These are phyloP conservation scores for Cladophialophora bantiana DNA, from an alignment of 2,329 filamentous ascomycete species.

Conservation along the genomic window DNA sequence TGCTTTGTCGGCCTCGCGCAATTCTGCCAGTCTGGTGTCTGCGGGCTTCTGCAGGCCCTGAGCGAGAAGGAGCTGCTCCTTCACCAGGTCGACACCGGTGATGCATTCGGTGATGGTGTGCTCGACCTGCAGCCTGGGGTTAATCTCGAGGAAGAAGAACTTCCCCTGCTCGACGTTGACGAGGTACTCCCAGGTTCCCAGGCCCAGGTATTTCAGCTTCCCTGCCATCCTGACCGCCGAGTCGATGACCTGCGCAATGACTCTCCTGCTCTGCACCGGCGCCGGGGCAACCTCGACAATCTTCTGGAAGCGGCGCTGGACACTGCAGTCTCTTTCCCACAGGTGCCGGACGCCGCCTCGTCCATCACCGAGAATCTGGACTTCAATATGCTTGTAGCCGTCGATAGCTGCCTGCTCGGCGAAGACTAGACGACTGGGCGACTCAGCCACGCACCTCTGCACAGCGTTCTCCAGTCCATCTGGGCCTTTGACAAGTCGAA, in stretches of 20 bases:
- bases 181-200: conserved; percentile 72
- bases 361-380: conserved; percentile 67
- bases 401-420: conserved; percentile 68
- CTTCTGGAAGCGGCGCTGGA: conserved; percentile 68
- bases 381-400: conserved; percentile 67
- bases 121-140: conserved; percentile 67
- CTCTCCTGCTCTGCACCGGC: conserved; percentile 53
- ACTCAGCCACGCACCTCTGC: conserved; percentile 63
- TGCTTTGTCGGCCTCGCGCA: conserved; percentile 44
- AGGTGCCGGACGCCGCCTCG: conserved; percentile 60
- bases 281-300: conserved; percentile 66
- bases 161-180: conserved; percentile 58
- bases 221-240: conserved; percentile 62
- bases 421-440: conserved; percentile 64
- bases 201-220: conserved; percentile 60
- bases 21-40: conserved; percentile 44
- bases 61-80: conserved; percentile 61
- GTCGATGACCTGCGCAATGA: conserved; percentile 60
- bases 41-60: conserved; percentile 55
- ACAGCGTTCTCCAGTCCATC: conserved; percentile 56
- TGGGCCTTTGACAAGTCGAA: conserved; percentile 59
- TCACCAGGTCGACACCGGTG: conserved; percentile 61
- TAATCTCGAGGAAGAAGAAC: conserved; percentile 68
- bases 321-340: conserved; percentile 68
- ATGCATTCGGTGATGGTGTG: conserved; percentile 68